These are phyloP conservation scores for Bryoglossum gracile DNA, from an alignment of 495 filamentous ascomycete species.

Conservation along the genomic window DNA sequence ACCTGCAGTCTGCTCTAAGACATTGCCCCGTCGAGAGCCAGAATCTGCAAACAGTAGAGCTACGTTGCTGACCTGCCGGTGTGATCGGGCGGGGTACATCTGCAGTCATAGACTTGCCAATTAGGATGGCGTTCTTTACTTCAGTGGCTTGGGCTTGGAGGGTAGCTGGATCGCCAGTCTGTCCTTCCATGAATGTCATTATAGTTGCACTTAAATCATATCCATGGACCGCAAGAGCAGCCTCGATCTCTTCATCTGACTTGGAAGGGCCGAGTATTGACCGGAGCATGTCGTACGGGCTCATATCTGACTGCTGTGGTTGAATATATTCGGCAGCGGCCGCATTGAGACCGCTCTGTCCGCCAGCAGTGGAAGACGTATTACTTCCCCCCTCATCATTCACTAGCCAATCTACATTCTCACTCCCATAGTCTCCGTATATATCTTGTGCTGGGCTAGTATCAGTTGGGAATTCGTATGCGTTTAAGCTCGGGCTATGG, in stretches of 20 bases:
- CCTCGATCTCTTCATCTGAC: slow-evolving; percentile 89
- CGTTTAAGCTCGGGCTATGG: slow-evolving; percentile 87
- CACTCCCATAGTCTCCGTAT: slow-evolving; percentile 86
- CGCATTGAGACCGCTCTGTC: slow-evolving; percentile 57
- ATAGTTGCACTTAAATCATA: slow-evolving; percentile 92
- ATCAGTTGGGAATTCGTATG: slow-evolving; percentile 79
- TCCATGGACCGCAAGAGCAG: slow-evolving; percentile 76
- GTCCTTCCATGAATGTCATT: slow-evolving; percentile 69
- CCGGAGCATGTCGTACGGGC: slow-evolving; percentile 93
- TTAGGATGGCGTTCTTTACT: slow-evolving; percentile 52
- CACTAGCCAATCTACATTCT: slow-evolving; percentile 94
- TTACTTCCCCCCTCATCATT: slow-evolving; percentile 79
- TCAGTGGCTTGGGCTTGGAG: slow-evolving; percentile 38
- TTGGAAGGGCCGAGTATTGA: slow-evolving; percentile 86
- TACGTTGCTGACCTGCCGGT: slow-evolving; percentile 62
- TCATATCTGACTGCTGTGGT: slow-evolving; percentile 80
- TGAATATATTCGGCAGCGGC: slow-evolving; percentile 69
- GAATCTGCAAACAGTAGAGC: slow-evolving; percentile 90
- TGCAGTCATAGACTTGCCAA: slow-evolving; percentile 86
- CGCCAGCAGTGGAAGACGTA: slow-evolving; percentile 61
- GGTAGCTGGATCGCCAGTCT: slow-evolving; percentile 34
- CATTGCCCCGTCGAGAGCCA: slow-evolving; percentile 89
- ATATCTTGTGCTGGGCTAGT: slow-evolving; percentile 70
- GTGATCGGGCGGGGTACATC: slow-evolving; percentile 59
- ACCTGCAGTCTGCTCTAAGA: slow-evolving; percentile 89